A percentile compares a stretch with the other conserved stretches of the same genome.
These are phyloP conservation scores for Leccinellum rugosiceps DNA, from an alignment of 768 basidiomycete species.

Conservation along the genomic window DNA sequence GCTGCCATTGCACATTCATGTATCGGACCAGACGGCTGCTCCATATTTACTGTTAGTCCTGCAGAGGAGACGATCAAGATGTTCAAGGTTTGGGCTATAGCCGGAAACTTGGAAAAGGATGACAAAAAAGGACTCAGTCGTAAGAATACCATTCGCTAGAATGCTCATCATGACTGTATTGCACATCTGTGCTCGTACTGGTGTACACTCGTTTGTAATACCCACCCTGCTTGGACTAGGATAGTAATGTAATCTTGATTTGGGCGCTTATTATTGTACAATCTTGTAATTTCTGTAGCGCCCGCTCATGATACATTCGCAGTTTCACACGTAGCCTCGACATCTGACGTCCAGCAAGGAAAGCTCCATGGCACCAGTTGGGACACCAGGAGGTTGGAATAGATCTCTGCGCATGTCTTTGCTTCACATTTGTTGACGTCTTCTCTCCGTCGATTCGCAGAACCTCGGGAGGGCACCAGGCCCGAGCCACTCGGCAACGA, in stretches of 20 bases:
- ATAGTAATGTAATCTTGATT: conserved; percentile 8
- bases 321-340: not conserved
- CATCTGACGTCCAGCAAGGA: not conserved
- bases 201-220: conserved; percentile 7
- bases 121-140: conserved; percentile 20
- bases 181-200: conserved; percentile 7
- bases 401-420: not conserved
- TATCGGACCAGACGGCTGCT: conserved; percentile 59
- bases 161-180: conserved; percentile 2
- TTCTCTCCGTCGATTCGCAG: conserved; percentile 30
- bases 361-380: conserved; percentile 20
- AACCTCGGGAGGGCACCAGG: conserved; percentile 56
- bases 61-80: conserved; percentile 68
- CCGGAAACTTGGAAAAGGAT: conserved; percentile 16
- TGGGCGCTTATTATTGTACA: not conserved
- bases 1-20: conserved; percentile 58
- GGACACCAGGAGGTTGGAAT: conserved; percentile 22
- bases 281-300: too few relatives aligned
- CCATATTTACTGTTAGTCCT: conserved; percentile 61
- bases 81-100: conserved; percentile 61
- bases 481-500: conserved; percentile 63
- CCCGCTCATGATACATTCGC: not conserved
- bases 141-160: conserved; percentile 28
- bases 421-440: not conserved
- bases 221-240: conserved; percentile 5